Conservation (phyloP, 176 grass and related monocot species). For the Bolboschoenus planiculmis region DNA sequence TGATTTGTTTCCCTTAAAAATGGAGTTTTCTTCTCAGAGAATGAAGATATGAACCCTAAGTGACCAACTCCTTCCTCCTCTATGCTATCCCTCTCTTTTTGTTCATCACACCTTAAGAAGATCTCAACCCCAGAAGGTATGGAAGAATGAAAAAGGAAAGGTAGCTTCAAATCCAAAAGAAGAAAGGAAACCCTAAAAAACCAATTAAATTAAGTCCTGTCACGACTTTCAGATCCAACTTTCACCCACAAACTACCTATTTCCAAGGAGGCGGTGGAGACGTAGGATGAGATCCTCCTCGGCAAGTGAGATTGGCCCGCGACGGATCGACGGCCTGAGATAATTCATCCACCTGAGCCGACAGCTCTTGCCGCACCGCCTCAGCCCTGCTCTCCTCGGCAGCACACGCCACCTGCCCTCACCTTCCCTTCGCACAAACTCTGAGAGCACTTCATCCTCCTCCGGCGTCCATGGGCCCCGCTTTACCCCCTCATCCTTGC, state of each 20-base stretch:
- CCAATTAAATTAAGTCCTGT: not conserved
- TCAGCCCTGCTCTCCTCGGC: constrained; percentile 61
- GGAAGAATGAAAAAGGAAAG: not conserved
- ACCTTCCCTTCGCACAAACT: constrained; percentile 52
- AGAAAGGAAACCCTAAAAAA: not conserved
- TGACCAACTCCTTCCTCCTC: not conserved
- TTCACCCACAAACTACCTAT: constrained; percentile 36
- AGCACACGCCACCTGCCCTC: constrained; percentile 71
- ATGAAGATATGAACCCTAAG: not conserved
- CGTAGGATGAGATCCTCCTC: constrained; percentile 94
- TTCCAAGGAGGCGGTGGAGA: constrained; percentile 88
- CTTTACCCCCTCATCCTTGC: constrained; percentile 38
- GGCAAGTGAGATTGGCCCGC: constrained; percentile 56
- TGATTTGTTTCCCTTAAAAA: not conserved
- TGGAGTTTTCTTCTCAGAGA: not conserved
- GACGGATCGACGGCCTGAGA: constrained; percentile 67
- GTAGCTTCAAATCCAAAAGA: not conserved
- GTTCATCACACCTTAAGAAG: not conserved
- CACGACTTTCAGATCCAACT: not conserved
- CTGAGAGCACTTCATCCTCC: constrained; percentile 67
- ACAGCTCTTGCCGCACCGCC: constrained; percentile 67
- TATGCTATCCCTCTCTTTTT: not conserved
- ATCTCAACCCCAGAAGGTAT: not conserved
- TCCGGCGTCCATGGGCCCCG: constrained; percentile 73
- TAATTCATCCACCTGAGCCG: constrained; percentile 90